Percentiles rank a stretch among this genome's conserved stretches.
Conservation (phyloP, 176 grass and related monocot species). For the Pontederia crassipes region DNA sequence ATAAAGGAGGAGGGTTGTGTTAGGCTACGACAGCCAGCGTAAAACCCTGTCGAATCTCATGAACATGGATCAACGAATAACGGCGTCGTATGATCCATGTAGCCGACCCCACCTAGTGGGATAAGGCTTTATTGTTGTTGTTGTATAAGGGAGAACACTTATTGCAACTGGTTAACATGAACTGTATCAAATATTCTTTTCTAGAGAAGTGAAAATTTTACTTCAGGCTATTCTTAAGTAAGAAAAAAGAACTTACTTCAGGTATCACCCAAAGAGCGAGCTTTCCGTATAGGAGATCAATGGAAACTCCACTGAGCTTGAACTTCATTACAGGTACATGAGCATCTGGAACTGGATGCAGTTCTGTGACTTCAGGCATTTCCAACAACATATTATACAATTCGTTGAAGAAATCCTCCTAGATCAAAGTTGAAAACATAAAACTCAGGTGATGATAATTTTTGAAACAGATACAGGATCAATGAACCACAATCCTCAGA, state of each 20-base stretch:
- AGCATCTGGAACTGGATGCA: constrained; percentile 94
- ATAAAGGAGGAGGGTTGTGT: too few species aligned
- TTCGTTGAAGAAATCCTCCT: constrained; percentile 81
- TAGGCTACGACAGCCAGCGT: too few species aligned
- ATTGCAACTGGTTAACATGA: too few species aligned
- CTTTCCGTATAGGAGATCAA: constrained; percentile 84
- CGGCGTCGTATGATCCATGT: too few species aligned
- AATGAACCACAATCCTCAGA: constrained; percentile 5
- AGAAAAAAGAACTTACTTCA: constrained; percentile 50
- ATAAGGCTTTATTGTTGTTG: too few species aligned
- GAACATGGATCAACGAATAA: too few species aligned
- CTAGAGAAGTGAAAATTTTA: too few species aligned
- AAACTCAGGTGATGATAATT: background rate
- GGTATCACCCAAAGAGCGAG: constrained; percentile 67
- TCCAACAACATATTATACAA: constrained; percentile 71
- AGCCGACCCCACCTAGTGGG: too few species aligned
- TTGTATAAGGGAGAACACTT: too few species aligned
- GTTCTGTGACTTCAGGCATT: constrained; percentile 74
- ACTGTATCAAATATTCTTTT: too few species aligned
- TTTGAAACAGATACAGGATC: background rate
- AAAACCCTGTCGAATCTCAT: too few species aligned
- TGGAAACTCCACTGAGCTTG: constrained; percentile 70
- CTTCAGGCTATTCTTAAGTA: background rate
- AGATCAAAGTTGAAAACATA: constrained; percentile 14
- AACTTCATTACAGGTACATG: constrained; percentile 73